Evolutionary conservation across 495 filamentous ascomycete genomes (phyloP).

Genomic region (Penicillium mononematosum): DNA sequence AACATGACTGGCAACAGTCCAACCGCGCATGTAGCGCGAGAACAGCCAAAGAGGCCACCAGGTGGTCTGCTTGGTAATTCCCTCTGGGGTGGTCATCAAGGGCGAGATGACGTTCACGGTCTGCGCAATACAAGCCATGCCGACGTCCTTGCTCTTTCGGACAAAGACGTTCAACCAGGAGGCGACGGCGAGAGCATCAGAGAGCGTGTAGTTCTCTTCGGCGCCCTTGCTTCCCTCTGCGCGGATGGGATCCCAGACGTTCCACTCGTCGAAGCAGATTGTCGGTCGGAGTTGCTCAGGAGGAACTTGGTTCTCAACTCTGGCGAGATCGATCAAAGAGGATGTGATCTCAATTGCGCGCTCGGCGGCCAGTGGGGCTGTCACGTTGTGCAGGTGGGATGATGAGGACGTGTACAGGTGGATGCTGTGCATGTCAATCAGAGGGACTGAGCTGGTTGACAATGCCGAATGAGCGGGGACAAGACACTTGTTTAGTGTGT

Average conservation of each 20-base stretch:
- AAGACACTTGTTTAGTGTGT: constrained; percentile 65
- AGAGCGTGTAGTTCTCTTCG: constrained; percentile 71
- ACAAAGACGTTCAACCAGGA: constrained; percentile 78
- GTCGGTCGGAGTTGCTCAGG: constrained; percentile 55
- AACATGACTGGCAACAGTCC: constrained; percentile 62
- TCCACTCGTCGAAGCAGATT: constrained; percentile 87
- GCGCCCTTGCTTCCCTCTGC: constrained; percentile 67
- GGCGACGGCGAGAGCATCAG: constrained; percentile 70
- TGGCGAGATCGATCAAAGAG: constrained; percentile 67
- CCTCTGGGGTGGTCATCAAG: constrained; percentile 64
- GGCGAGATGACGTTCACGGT: constrained; percentile 76
- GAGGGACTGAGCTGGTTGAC: constrained; percentile 50
- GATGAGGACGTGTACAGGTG: constrained; percentile 67
- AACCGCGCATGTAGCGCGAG: constrained; percentile 71
- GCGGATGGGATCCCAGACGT: constrained; percentile 76
- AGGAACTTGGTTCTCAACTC: constrained; percentile 64
- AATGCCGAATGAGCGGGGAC: constrained; percentile 40
- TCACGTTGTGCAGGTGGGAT: constrained; percentile 58
- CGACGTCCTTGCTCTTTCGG: constrained; percentile 67
- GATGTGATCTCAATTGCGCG: constrained; percentile 70
- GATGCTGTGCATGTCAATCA: constrained; percentile 69
- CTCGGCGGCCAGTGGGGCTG: constrained; percentile 68
- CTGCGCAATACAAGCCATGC: constrained; percentile 82
- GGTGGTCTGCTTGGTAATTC: constrained; percentile 69
- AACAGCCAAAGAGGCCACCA: constrained; percentile 77